Evolutionary conservation across 805 yeast species (phyloP), one percentile per base, ranked within the genome.

Genomic region (Millerozyma acaciae): DNA sequence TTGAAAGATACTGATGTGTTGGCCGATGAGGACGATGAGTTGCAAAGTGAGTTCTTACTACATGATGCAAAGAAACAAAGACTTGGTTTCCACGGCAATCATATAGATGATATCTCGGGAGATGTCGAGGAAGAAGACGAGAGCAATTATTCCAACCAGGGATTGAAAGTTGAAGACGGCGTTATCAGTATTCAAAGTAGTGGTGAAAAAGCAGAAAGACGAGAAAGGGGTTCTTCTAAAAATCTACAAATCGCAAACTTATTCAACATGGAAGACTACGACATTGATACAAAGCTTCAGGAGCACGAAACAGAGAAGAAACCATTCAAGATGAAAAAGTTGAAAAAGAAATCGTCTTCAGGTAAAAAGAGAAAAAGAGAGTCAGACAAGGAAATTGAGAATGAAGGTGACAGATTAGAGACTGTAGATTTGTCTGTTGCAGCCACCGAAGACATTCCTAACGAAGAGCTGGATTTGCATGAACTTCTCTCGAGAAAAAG

Each of bases 1-100:
- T 58, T 83, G 31, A 69, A 75, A 30, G 85, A 79, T 42, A 44
- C 51, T n/a, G 53, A 56, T 15, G 39, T 73, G 10, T 42, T 65
- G 10, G 66, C 50, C 34, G 60, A 49, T 5, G 53, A 53, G 12
- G 60, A 48, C 6, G 49, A 48, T 16, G 52, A 40, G 17, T 48
- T 79, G 19, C 63, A 52, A 18, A 65, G 75, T 32, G 71, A 65
- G n/a, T 53, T 45, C 39, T 49, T 54, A 39, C 17, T 37, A 10
- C 21, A 37, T 40, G 36, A 47, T 12, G 45, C 50, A 3, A 61
- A 55, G 37, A 51, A 46, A 56, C 33, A 43, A 55, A 16, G 53
- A 55, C 16, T 32, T 60, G 7, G 29, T 25, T 13, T 30, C 16
- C 15, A 19, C 3, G 12, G 22, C 8, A 42, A 37, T 7, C 46